Conservation (phyloP, 2,329 filamentous ascomycete genomes). For the Tolypocladium tropicale region DNA sequence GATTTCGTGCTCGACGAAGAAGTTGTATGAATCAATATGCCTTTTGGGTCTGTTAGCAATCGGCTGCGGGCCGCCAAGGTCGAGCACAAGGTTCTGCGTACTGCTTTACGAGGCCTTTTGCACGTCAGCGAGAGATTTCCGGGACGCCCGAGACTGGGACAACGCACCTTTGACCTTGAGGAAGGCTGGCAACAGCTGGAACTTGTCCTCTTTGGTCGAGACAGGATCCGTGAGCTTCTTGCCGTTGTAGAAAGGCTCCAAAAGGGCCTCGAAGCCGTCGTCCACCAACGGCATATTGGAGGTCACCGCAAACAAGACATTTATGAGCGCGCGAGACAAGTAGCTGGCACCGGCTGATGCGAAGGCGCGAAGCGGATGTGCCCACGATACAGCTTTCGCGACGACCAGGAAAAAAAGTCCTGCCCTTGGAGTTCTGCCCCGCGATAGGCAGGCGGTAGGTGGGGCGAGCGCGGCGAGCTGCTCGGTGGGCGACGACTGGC, state of each 20-base stretch:
- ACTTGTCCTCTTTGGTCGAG: slow-evolving; percentile 72
- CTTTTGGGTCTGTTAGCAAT: slow-evolving; percentile 16
- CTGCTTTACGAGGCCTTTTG: slow-evolving; percentile 72
- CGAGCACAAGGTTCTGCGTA: slow-evolving; percentile 21
- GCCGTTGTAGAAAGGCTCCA: slow-evolving; percentile 59
- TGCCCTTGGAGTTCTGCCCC: background rate
- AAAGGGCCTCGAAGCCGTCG: slow-evolving; percentile 55
- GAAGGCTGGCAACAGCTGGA: slow-evolving; percentile 94
- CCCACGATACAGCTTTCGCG: background rate
- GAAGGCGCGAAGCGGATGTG: background rate
- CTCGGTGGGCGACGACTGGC: background rate
- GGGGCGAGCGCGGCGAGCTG: background rate
- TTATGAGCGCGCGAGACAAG: background rate
- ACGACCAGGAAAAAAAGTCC: background rate
- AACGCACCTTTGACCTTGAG: slow-evolving; percentile 77
- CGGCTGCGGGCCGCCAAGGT: background rate
- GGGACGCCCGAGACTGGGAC: background rate
- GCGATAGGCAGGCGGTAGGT: background rate
- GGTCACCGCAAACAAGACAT: slow-evolving; percentile 22
- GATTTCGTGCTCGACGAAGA: slow-evolving; percentile 92
- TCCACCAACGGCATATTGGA: slow-evolving; percentile 42
- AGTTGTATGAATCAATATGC: slow-evolving; percentile 97
- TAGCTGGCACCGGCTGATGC: background rate
- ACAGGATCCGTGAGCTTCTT: slow-evolving; percentile 58
- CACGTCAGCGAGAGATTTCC: background rate